Percentiles rank a stretch among this genome's conserved stretches.
Conservation (phyloP, 2,329 filamentous ascomycete species). For the Elsinoe arachidis region DNA sequence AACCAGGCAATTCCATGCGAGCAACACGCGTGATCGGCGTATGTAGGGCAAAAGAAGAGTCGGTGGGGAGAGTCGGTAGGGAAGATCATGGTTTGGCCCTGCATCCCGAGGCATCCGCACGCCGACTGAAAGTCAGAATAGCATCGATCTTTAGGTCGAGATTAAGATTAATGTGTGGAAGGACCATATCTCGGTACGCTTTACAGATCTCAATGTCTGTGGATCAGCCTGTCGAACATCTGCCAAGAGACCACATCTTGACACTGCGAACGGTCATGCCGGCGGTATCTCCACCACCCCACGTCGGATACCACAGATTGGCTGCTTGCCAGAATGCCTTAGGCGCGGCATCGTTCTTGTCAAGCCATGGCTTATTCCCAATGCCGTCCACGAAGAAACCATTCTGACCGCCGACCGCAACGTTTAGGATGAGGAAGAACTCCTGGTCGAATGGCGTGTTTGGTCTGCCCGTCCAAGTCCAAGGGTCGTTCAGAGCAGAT, state of each 20-base stretch:
- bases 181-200: not conserved
- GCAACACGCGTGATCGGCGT: not conserved
- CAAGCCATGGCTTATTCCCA: conserved; percentile 65
- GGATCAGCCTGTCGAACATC: not conserved
- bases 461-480: conserved; percentile 46
- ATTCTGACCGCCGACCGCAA: conserved; percentile 69
- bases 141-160: not conserved
- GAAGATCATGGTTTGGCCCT: conserved; percentile 1
- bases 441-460: conserved; percentile 66
- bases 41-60: not conserved
- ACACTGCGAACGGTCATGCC: conserved; percentile 50
- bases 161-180: conserved; percentile 1
- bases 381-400: conserved; percentile 68
- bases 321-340: conserved; percentile 65
- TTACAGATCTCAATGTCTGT: not conserved
- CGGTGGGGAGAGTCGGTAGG: not conserved
- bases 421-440: conserved; percentile 68
- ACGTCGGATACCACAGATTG: conserved; percentile 60
- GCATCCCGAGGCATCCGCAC: not conserved
- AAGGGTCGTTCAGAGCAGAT: conserved; percentile 54
- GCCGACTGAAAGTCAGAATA: not conserved
- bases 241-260: conserved; percentile 56
- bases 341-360: conserved; percentile 55
- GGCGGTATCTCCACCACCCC: conserved; percentile 47
- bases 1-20: not conserved